Evolutionary conservation across 2,329 filamentous ascomycete species (phyloP), one percentile per base, ranked within the genome.

Genomic region (Fusarium subtropicale): DNA sequence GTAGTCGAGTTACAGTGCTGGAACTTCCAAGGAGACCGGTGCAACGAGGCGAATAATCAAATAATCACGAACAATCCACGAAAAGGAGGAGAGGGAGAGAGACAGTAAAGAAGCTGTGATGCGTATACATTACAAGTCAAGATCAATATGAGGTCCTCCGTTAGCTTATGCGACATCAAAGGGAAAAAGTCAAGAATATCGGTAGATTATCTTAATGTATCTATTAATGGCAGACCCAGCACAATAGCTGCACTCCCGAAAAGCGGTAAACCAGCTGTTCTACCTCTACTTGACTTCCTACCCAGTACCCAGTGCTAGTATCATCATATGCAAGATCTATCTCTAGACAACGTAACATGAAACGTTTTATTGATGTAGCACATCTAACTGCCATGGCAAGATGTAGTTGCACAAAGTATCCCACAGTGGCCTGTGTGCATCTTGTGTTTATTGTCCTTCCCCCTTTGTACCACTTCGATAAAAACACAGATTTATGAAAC

Each of bases 351-450:
- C 46, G 28, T 45, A 54, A 33, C 60, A 68, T 68, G 67, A 52
- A 71, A 64, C 67, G 33, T 53, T 46, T 50, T 45, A 47, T 42
- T 36, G 12, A 18, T 16, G 63, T 68, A 41, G 8, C 59, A 71
- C 67, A 26, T 54, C 38, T 20, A 50, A 64, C 60, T 60, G 26
- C 46, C 60, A 64, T 33, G 52, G 52, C 33, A 58, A 55, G 50
- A 60, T 56, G 45, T 10, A 53, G 68, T 71, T 53, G 44, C 52
- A 45, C 68, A 42, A n/a, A 34, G 34, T 20, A 46, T 18, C 36
- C 45, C 38, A n/a, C 39, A 42, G 55, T 20, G 30, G 33, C 46
- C 26, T 33, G 44, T 47, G 38, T 53, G 22, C 38, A 66, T 30
- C 16, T 33, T 50, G 56, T 44, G 33, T 48, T 31, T n/a, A 61